phyloP scores from a whole-genome alignment of 148 eudicot genomes.

The Suaeda aralocaspica region DNA sequence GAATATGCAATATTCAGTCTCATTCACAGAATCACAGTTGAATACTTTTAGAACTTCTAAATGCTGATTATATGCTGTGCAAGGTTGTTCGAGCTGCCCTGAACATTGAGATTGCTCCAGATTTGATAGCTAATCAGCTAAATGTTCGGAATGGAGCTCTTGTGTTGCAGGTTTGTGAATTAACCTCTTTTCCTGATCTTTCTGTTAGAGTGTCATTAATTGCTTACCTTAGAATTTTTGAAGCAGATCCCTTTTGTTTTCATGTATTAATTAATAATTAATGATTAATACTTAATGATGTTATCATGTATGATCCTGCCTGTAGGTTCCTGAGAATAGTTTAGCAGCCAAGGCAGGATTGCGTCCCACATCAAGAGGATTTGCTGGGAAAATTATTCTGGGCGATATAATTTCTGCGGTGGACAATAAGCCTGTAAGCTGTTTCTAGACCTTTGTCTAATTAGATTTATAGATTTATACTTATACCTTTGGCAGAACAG shows the following conservation, averaged over 20 bases:
- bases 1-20: background rate
- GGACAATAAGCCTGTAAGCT: conserved; percentile 72
- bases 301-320: background rate
- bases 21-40: background rate
- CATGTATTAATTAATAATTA: background rate
- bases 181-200: background rate
- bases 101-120: conserved; percentile 82
- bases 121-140: conserved; percentile 18
- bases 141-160: background rate
- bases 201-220: background rate
- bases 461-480: too few relatives aligned
- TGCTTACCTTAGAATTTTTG: background rate
- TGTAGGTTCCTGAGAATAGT: conserved; percentile 82
- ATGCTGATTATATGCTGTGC: conserved; percentile 14
- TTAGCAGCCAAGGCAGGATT: conserved; percentile 92
- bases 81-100: conserved; percentile 86
- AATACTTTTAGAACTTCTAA: conserved; percentile 5
- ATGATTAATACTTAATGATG: background rate
- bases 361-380: conserved; percentile 86
- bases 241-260: background rate
- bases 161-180: too few relatives aligned
- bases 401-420: conserved; percentile 87
- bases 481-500: too few relatives aligned
- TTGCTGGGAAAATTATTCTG: conserved; percentile 87
- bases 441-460: background rate